These are phyloP conservation scores for Rubia yunnanensis DNA, from an alignment of 257 asterid species.

Conservation along the genomic window DNA sequence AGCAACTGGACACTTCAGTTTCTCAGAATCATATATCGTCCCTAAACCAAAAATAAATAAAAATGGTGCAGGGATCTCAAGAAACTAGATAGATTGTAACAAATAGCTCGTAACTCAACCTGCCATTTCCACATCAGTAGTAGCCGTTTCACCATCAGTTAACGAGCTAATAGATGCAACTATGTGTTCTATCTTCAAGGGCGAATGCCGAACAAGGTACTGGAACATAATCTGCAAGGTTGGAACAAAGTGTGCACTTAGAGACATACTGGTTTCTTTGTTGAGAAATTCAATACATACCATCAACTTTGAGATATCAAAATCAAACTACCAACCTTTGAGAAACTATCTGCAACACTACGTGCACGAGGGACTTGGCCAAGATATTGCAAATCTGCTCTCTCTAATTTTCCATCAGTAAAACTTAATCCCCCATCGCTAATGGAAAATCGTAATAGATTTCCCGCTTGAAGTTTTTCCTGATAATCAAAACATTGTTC, in stretches of 20 bases:
- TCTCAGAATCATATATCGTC: neutral
- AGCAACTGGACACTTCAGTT: neutral
- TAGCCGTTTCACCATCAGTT: conserved; percentile 25
- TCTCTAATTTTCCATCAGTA: conserved; percentile 64
- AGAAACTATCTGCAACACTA: conserved; percentile 85
- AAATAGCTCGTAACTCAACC: conserved; percentile 24
- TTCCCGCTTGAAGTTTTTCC: conserved; percentile 53
- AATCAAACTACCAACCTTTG: conserved; percentile 51
- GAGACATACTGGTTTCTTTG: neutral
- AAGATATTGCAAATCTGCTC: conserved; percentile 69
- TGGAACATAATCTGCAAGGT: conserved; percentile 76
- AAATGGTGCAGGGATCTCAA: neutral
- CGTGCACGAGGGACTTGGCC: conserved; percentile 80
- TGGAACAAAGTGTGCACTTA: conserved; percentile 1
- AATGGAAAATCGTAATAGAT: conserved; percentile 66
- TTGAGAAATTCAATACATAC: neutral
- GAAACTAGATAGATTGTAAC: neutral
- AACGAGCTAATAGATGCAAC: conserved; percentile 38
- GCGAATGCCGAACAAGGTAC: conserved; percentile 66
- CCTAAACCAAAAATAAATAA: too few species aligned
- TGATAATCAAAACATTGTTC: conserved; percentile 25
- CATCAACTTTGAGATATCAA: neutral
- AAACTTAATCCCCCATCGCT: conserved; percentile 50
- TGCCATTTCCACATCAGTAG: conserved; percentile 53
- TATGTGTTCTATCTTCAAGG: conserved; percentile 66